These are phyloP conservation scores for Avicennia marina DNA, from an alignment of 257 asterid genomes.

Conservation along the genomic window DNA sequence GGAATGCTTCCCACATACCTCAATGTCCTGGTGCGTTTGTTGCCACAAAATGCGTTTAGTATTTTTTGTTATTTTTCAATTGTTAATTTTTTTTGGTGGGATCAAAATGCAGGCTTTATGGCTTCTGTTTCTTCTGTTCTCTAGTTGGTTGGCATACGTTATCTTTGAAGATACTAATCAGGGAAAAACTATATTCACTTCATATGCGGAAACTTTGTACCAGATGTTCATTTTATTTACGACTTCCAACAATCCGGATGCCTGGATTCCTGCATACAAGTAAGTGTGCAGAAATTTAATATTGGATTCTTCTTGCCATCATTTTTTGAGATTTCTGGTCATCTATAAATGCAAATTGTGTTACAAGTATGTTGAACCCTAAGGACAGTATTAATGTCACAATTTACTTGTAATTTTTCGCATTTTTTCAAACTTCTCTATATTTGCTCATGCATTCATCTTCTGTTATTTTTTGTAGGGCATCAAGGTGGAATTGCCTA, in stretches of 20 bases:
- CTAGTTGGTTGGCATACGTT: slow-evolving; percentile 96
- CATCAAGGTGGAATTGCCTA: slow-evolving; percentile 76
- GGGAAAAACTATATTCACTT: slow-evolving; percentile 67
- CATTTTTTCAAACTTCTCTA: slow-evolving; percentile 4
- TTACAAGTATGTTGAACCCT: not conserved
- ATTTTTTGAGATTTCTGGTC: slow-evolving; percentile 6
- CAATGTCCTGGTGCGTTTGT: slow-evolving; percentile 75
- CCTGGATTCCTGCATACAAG: slow-evolving; percentile 99
- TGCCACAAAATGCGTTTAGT: slow-evolving; percentile 9
- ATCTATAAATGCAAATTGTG: not conserved
- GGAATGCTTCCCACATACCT: slow-evolving; percentile 93
- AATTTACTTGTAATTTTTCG: not conserved
- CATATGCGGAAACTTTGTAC: slow-evolving; percentile 68
- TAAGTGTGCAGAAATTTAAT: slow-evolving; percentile 28
- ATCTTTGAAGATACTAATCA: slow-evolving; percentile 93
- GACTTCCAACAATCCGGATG: slow-evolving; percentile 98
- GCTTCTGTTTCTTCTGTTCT: slow-evolving; percentile 76
- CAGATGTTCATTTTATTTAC: slow-evolving; percentile 93
- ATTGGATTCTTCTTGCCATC: slow-evolving; percentile 1
- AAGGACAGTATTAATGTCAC: not conserved
- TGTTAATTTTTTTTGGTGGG: slow-evolving; percentile 12
- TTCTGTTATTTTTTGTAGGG: slow-evolving; percentile 48
- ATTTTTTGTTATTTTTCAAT: not conserved
- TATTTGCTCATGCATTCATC: slow-evolving; percentile 19
- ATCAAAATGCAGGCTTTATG: slow-evolving; percentile 68